Evolutionary conservation across 2,329 filamentous ascomycete genomes (phyloP).

Genomic region (Pseudocercospora eumusae): DNA sequence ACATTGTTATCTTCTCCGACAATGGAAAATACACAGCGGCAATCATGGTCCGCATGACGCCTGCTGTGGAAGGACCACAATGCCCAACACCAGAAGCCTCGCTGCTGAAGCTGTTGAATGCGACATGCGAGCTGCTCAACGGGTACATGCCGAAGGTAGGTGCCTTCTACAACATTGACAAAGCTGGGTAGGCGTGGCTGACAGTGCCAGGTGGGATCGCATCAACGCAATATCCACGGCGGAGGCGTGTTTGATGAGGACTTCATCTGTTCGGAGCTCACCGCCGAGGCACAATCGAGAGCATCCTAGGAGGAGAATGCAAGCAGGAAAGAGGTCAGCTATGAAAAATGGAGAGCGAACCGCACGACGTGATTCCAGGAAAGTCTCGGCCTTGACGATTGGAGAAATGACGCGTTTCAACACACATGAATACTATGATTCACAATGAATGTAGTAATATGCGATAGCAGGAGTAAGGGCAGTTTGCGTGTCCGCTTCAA

Average conservation of each 20-base stretch:
- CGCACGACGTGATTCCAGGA: not conserved
- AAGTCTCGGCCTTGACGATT: not conserved
- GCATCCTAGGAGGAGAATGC: constrained; percentile 15
- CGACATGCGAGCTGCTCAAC: constrained; percentile 33
- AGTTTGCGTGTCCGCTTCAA: not conserved
- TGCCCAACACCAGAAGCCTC: constrained; percentile 27
- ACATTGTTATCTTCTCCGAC: constrained; percentile 31
- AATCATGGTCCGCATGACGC: constrained; percentile 27
- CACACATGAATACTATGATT: not conserved
- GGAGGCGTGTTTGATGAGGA: constrained; percentile 35
- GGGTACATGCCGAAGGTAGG: constrained; percentile 24
- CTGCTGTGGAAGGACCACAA: constrained; percentile 31
- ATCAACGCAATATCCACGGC: constrained; percentile 34
- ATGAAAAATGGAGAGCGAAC: not conserved
- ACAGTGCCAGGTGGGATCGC: constrained; percentile 24
- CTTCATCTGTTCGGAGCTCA: constrained; percentile 19
- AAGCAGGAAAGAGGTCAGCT: constrained; percentile 1
- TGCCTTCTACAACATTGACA: constrained; percentile 5
- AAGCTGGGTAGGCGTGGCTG: not conserved
- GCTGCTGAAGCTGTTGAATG: constrained; percentile 30
- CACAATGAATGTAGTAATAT: not conserved
- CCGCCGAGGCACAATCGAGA: constrained; percentile 21
- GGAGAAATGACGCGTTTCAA: not conserved
- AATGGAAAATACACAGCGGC: constrained; percentile 25
- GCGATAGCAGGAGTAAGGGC: not conserved